Conservation (phyloP, 73 alveolate genomes). For the Paramecium sexaurelia region DNA sequence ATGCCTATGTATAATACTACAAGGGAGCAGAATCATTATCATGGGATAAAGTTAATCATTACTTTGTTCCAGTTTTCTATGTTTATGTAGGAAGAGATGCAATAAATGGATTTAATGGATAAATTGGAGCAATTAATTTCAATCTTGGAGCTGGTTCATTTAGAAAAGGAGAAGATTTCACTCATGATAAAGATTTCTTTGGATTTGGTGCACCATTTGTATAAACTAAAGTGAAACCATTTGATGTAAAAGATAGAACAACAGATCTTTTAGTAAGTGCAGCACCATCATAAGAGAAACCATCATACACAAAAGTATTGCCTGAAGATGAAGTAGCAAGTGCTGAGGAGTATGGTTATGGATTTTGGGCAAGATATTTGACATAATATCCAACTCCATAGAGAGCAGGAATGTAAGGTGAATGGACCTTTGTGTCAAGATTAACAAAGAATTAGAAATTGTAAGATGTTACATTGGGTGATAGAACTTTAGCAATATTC, state of each 20-base stretch:
- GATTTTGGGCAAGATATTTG: conserved; percentile 41
- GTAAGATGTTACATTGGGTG: conserved; percentile 15
- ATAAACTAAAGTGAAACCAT: background rate
- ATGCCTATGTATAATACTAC: conserved; percentile 8
- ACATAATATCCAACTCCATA: conserved; percentile 29
- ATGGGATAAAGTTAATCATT: conserved; percentile 46
- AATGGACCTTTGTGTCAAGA: conserved; percentile 43
- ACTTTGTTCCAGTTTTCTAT: conserved; percentile 4
- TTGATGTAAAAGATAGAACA: background rate
- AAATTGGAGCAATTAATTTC: background rate
- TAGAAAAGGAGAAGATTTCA: conserved; percentile 40
- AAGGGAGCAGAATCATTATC: background rate
- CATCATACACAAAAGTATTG: background rate
- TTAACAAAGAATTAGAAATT: conserved; percentile 7
- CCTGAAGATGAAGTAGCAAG: background rate
- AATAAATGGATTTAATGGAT: conserved; percentile 22
- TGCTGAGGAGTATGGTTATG: conserved; percentile 41
- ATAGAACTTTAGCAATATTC: conserved; percentile 58
- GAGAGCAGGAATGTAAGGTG: conserved; percentile 6
- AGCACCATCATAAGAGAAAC: conserved; percentile 9
- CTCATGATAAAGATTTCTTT: conserved; percentile 22
- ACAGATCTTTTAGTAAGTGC: background rate
- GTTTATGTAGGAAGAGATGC: conserved; percentile 42
- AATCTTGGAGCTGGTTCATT: conserved; percentile 49
- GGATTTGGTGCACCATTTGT: conserved; percentile 54